Base-by-base conservation (phyloP, 257 asterid genomes). In the Nicotiana obtusifolia region DNA sequence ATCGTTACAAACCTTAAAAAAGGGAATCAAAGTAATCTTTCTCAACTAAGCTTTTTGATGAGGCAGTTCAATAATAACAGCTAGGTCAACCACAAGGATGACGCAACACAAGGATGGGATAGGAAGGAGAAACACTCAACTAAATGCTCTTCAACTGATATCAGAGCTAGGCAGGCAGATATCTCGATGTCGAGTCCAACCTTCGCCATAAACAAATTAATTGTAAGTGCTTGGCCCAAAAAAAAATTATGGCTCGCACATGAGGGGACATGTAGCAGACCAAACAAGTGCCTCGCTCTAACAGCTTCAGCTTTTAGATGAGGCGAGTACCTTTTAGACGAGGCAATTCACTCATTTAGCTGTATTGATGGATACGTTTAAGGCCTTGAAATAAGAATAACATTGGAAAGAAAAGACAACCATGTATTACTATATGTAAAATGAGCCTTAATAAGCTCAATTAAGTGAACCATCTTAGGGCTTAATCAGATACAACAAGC, bases 121-220 rank as follows among this genome's bases (percentile, higher is more conserved):
- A 71, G 17, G 33, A 69, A 69, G 33, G n/a, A 68, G 77, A 68
- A 68, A 68, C 2, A 6, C 33, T 37, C 53, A 41, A 41, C 7
- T 37, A 52, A 47, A 33, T 69, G 57, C 33, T 41, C 59, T 41
- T 69, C 54, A 44, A 71, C 59, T 71, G 78, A 71, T 71, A 20
- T 20, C 30, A 52, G 17, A 41, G 78, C 59, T 20, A 19, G 35
- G 61, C 61, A 73, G 79, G 37, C 26, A 24, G 9, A 73, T 14
- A 73, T 47, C 52, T 24, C 8, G 13, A 7, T 20, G n/a, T 69
- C 35, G 4, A 41, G 35, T 20, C 59, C 49, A 20, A 47, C 79
- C 61, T 73, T 47, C 79, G 24, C 79, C 61, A 73, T 22, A 61
- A 47, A 24, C 79, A 73, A 73, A 73, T 47, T 73, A 47, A 22